A percentile compares a stretch with the other conserved stretches of the same genome.
Evolutionary conservation across 2,329 filamentous ascomycete species (phyloP).

Genomic region (Lizonia empirigonia): DNA sequence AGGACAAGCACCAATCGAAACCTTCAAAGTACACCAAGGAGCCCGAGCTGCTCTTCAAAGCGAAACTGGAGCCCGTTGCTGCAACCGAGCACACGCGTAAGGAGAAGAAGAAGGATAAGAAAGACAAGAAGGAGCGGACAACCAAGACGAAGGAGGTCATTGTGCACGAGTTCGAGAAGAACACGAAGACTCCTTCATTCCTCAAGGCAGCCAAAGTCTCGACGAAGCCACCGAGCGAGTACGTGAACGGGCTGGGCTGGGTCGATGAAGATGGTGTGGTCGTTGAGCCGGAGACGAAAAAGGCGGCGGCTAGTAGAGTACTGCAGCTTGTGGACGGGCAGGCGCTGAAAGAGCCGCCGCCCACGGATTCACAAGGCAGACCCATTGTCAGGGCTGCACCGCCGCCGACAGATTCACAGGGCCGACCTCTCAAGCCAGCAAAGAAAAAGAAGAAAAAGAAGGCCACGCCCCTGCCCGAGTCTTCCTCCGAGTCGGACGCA

Average conservation of each 20-base stretch:
- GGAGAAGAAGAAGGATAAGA: constrained; percentile 55
- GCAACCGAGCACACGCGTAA: constrained; percentile 44
- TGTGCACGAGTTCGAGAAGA: constrained; percentile 90
- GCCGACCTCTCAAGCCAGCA: constrained; percentile 20
- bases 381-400: constrained; percentile 28
- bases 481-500: constrained; percentile 35
- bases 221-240: constrained; percentile 63
- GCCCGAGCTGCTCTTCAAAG: constrained; percentile 84
- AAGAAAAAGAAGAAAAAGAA: constrained; percentile 32
- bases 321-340: constrained; percentile 40
- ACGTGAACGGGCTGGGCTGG: constrained; percentile 87
- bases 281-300: constrained; percentile 63
- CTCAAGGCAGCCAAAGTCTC: constrained; percentile 64
- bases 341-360: constrained; percentile 16
- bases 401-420: constrained; percentile 17
- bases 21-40: constrained; percentile 82
- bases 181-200: constrained; percentile 81
- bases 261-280: constrained; percentile 78
- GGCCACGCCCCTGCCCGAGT: constrained; percentile 31
- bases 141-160: constrained; percentile 61
- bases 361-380: constrained; percentile 22
- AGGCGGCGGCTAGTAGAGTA: constrained; percentile 41
- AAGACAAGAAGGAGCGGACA: constrained; percentile 65
- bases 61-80: constrained; percentile 64
- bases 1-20: constrained; percentile 61